These are phyloP conservation scores for Platanthera zijinensis DNA, from an alignment of 106 monocot genomes.

Conservation along the genomic window DNA sequence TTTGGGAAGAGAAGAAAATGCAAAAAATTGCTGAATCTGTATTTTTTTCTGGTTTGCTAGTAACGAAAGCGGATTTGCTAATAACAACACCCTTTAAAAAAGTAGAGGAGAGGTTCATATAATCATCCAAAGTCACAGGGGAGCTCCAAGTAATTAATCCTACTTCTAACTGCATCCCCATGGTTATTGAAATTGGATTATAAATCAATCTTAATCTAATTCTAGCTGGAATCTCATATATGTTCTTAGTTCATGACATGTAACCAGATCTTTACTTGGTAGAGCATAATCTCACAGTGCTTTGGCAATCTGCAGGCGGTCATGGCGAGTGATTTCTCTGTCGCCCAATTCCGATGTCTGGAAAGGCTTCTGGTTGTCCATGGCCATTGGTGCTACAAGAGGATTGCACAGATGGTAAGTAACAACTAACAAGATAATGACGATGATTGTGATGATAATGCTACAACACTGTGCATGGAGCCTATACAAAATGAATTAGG, in stretches of 20 bases:
- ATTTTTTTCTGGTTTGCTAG: too few relatives aligned
- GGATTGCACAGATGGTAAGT: constrained; percentile 61
- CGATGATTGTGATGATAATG: not conserved
- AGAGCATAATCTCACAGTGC: not conserved
- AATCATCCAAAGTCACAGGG: too few relatives aligned
- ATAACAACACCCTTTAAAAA: too few relatives aligned
- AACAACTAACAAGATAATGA: not conserved
- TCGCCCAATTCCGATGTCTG: constrained; percentile 63
- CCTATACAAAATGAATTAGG: too few relatives aligned
- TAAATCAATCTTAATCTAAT: too few relatives aligned
- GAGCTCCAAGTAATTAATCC: too few relatives aligned
- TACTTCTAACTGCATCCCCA: too few relatives aligned
- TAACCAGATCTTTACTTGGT: not conserved
- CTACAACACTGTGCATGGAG: not conserved
- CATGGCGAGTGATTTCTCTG: constrained; percentile 82
- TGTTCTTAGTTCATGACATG: not conserved
- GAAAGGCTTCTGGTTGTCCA: constrained; percentile 69
- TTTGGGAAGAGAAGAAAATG: too few relatives aligned
- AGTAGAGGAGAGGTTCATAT: too few relatives aligned
- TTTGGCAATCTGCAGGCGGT: constrained; percentile 47
- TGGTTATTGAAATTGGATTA: too few relatives aligned
- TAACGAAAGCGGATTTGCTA: too few relatives aligned
- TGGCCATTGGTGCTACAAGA: constrained; percentile 81
- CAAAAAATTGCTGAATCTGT: too few relatives aligned
- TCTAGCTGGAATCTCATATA: not conserved